Evolutionary conservation across 345 rosid genomes (phyloP).

Genomic region (Dimocarpus longan): DNA sequence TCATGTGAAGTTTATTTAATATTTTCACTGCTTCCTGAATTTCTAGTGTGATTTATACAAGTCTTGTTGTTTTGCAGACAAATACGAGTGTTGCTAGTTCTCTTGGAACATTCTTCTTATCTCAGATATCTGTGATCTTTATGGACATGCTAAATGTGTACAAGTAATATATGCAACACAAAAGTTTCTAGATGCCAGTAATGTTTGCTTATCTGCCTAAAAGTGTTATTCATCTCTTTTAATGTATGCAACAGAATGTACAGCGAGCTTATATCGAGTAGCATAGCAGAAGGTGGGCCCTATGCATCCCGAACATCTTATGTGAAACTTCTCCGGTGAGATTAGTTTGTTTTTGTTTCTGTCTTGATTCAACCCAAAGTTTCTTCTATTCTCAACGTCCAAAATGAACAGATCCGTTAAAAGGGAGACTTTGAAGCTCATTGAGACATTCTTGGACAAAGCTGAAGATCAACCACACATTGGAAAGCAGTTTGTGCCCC

Average conservation of each 20-base stretch:
- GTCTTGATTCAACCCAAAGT: not conserved
- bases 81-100: slow-evolving; percentile 97
- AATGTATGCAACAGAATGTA: slow-evolving; percentile 77
- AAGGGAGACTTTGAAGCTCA: slow-evolving; percentile 96
- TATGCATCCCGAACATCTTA: slow-evolving; percentile 84
- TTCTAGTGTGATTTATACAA: not conserved
- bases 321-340: slow-evolving; percentile 90
- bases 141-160: slow-evolving; percentile 99
- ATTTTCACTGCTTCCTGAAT: not conserved
- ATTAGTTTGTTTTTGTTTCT: slow-evolving; percentile 16
- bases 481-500: slow-evolving; percentile 98
- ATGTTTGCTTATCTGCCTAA: not conserved
- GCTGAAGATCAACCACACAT: slow-evolving; percentile 98
- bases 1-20: not conserved
- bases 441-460: slow-evolving; percentile 98
- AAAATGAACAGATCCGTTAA: slow-evolving; percentile 79
- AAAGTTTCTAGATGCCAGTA: not conserved
- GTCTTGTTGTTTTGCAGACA: slow-evolving; percentile 64
- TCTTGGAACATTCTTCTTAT: slow-evolving; percentile 82
- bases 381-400: slow-evolving; percentile 13
- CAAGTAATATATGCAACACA: slow-evolving; percentile 52
- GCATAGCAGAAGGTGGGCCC: slow-evolving; percentile 93
- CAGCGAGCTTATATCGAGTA: slow-evolving; percentile 96
- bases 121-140: slow-evolving; percentile 89
- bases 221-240: slow-evolving; percentile 13